Percentiles rank a stretch among this genome's conserved stretches.
phyloP scores from a whole-genome alignment of 768 basidiomycete species.

The Pleurotus ostreatus region DNA sequence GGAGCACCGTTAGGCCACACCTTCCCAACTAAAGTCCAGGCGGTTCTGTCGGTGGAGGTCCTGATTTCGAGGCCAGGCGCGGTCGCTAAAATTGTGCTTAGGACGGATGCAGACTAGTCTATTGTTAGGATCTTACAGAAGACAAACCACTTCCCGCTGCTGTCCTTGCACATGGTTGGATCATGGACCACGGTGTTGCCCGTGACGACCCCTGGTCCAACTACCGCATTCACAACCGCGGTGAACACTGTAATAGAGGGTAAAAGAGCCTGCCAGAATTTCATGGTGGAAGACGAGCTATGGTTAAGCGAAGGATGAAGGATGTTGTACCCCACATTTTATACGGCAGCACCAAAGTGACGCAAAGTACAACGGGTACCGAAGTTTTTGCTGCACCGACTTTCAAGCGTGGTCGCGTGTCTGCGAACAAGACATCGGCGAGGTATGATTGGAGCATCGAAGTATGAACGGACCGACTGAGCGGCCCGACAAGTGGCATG shows the following conservation, averaged over 20 bases:
- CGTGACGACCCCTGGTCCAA: conserved; percentile 32
- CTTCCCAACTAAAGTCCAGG: conserved; percentile 39
- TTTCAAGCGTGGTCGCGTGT: too few species aligned
- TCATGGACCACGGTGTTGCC: conserved; percentile 42
- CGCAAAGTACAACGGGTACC: too few species aligned
- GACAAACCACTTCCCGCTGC: conserved; percentile 40
- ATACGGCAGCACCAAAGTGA: too few species aligned
- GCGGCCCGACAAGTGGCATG: too few species aligned
- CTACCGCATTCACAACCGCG: not conserved
- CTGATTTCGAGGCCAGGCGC: conserved; percentile 45
- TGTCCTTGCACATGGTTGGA: conserved; percentile 48
- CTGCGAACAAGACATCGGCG: too few species aligned
- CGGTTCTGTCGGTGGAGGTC: conserved; percentile 43
- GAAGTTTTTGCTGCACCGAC: too few species aligned
- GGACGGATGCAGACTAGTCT: not conserved
- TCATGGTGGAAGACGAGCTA: not conserved
- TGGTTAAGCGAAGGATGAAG: too few species aligned
- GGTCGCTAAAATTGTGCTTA: conserved; percentile 26
- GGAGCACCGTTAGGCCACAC: conserved; percentile 49
- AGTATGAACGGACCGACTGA: too few species aligned
- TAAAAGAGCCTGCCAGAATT: not conserved
- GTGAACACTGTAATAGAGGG: not conserved
- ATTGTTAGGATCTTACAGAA: conserved; percentile 31
- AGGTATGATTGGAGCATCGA: too few species aligned
- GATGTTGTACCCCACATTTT: too few species aligned